phyloP scores from a whole-genome alignment of 768 basidiomycete species.

The Fibroporia radiculosa region DNA sequence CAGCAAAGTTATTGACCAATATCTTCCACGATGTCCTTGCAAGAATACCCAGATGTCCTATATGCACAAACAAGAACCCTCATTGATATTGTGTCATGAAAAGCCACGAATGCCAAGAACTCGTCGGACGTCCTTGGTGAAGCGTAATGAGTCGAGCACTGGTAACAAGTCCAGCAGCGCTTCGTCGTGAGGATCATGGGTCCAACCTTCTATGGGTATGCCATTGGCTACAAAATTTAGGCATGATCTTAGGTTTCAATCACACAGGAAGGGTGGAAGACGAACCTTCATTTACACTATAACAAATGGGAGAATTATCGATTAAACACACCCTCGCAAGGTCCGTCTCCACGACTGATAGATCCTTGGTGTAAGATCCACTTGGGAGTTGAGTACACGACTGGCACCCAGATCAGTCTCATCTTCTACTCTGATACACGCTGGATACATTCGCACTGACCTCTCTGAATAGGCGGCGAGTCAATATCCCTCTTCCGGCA shows the following conservation, averaged over 20 bases:
- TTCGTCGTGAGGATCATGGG: conserved; percentile 93
- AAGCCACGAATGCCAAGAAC: conserved; percentile 72
- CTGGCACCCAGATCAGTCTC: conserved; percentile 29
- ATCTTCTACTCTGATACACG: background rate
- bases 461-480: conserved; percentile 86
- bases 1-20: background rate
- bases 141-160: conserved; percentile 90
- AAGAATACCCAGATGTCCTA: background rate
- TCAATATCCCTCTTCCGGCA: conserved; percentile 85
- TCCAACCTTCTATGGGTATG: conserved; percentile 99
- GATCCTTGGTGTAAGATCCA: conserved; percentile 92
- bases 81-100: conserved; percentile 26
- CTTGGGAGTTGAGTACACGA: conserved; percentile 90
- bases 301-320: conserved; percentile 93
- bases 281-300: conserved; percentile 87
- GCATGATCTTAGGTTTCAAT: background rate
- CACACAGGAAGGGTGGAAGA: background rate
- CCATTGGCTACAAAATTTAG: conserved; percentile 68
- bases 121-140: conserved; percentile 90
- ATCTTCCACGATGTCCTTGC: conserved; percentile 5
- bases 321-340: conserved; percentile 90
- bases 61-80: background rate
- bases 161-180: conserved; percentile 93
- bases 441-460: conserved; percentile 31
- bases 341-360: conserved; percentile 82